These are phyloP conservation scores for Cenchrus purpureus DNA, from an alignment of 176 grass and related monocot species.

Conservation along the genomic window DNA sequence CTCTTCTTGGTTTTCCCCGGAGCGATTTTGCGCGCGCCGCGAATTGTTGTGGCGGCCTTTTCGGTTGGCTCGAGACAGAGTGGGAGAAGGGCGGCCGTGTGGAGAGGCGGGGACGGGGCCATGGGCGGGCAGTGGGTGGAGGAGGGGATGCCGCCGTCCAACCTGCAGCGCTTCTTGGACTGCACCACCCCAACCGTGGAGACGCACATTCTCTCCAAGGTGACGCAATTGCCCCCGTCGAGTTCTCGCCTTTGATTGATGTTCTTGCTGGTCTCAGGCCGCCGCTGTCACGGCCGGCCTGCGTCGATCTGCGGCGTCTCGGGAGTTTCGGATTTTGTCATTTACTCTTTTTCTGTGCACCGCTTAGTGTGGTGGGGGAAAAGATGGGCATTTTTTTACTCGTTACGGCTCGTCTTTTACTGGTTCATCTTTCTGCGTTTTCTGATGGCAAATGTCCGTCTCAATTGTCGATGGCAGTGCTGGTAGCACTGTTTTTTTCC, in stretches of 20 bases:
- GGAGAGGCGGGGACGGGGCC: not conserved
- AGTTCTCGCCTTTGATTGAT: not conserved
- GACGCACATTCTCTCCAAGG: constrained; percentile 72
- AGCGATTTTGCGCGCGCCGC: constrained; percentile 11
- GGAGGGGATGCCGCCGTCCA: constrained; percentile 46
- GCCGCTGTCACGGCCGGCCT: not conserved
- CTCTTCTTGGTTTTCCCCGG: not conserved
- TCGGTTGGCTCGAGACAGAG: not conserved
- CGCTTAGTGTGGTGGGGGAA: not conserved
- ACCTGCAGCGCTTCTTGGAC: constrained; percentile 80
- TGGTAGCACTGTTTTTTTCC: not conserved
- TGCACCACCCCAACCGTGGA: constrained; percentile 71
- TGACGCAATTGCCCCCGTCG: constrained; percentile 8
- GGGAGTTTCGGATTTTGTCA: constrained; percentile 40
- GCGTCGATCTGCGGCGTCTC: not conserved
- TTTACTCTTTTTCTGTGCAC: constrained; percentile 16
- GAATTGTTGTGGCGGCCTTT: not conserved
- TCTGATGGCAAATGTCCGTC: constrained; percentile 5
- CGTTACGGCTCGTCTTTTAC: not conserved
- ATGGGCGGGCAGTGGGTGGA: constrained; percentile 54
- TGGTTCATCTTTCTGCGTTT: not conserved
- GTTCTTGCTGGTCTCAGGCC: not conserved
- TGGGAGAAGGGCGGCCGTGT: not conserved
- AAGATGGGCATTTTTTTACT: not conserved
- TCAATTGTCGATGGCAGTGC: not conserved